Evolutionary conservation across 768 basidiomycete genomes (phyloP).

Genomic region (Dentipellis sp.): DNA sequence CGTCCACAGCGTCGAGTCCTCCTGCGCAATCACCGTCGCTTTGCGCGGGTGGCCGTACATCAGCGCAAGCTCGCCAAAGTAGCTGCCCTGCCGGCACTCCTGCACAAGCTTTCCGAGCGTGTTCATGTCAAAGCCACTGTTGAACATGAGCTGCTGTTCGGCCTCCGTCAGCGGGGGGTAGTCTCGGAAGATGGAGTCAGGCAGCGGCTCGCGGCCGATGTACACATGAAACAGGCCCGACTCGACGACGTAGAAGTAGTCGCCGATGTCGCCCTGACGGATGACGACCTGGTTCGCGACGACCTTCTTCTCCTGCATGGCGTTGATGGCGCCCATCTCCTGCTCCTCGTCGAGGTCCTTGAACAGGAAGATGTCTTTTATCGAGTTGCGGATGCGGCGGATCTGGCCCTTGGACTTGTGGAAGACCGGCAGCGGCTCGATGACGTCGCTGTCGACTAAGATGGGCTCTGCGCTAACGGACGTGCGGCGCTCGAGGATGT

Average conservation of each 20-base stretch:
- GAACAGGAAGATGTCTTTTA: conserved; percentile 87
- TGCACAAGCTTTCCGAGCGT: conserved; percentile 76
- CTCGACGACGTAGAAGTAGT: conserved; percentile 97
- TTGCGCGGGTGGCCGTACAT: conserved; percentile 98
- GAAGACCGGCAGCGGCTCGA: conserved; percentile 66
- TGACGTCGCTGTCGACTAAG: conserved; percentile 58
- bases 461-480: conserved; percentile 97
- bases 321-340: conserved; percentile 83
- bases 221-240: conserved; percentile 79
- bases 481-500: conserved; percentile 81
- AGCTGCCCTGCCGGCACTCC: conserved; percentile 75
- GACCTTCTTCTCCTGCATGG: conserved; percentile 85
- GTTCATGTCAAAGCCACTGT: conserved; percentile 55
- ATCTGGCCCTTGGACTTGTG: conserved; percentile 80
- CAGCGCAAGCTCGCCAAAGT: conserved; percentile 92
- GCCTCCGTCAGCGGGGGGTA: conserved; percentile 27
- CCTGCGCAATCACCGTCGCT: conserved; percentile 84
- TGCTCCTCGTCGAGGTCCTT: conserved; percentile 96
- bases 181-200: conserved; percentile 41
- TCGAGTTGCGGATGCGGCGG: conserved; percentile 78
- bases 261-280: conserved; percentile 92
- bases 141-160: conserved; percentile 39
- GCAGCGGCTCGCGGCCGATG: conserved; percentile 58
- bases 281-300: conserved; percentile 81
- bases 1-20: conserved; percentile 83